Percentiles rank a stretch among this genome's conserved stretches.
phyloP scores from a whole-genome alignment of 2,329 filamentous ascomycete genomes.

The Nemania sp. region DNA sequence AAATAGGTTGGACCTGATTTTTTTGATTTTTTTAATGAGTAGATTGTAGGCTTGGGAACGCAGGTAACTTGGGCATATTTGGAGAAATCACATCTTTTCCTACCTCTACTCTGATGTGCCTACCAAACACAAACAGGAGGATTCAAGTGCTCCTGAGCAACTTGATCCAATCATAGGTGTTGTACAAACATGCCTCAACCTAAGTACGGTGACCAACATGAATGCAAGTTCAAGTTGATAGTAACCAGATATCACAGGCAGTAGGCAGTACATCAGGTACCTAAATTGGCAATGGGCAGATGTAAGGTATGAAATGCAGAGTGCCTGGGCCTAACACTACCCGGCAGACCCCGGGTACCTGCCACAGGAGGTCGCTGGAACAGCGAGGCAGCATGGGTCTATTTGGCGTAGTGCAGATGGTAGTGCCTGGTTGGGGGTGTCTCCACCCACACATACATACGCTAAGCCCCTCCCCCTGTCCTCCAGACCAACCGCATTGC shows the following conservation, averaged over 20 bases:
- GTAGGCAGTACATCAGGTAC: not conserved
- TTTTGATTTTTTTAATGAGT: no score
- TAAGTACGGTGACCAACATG: not conserved
- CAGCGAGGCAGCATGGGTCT: conserved; percentile 23
- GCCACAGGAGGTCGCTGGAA: not conserved
- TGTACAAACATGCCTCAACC: conserved; percentile 8
- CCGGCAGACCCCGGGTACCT: no score
- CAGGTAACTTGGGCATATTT: not conserved
- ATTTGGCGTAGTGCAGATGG: conserved; percentile 7
- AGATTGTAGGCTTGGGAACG: no score
- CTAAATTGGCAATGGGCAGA: no score
- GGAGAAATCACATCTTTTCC: no score
- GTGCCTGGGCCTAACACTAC: no score
- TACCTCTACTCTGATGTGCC: not conserved
- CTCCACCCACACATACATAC: conserved; percentile 29
- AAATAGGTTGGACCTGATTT: no score
- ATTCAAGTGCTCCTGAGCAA: not conserved
- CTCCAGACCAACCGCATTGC: conserved; percentile 39
- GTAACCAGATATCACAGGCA: conserved; percentile 4
- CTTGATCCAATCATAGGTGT: conserved; percentile 14
- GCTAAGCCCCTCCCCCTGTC: conserved; percentile 30
- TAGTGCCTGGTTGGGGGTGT: conserved; percentile 15
- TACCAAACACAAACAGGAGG: not conserved
- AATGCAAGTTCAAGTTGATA: conserved; percentile 15
- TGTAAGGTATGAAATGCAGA: no score